Base-by-base conservation (phyloP, 1,284 basidiomycete species). In the Agroathelia rolfsii region DNA sequence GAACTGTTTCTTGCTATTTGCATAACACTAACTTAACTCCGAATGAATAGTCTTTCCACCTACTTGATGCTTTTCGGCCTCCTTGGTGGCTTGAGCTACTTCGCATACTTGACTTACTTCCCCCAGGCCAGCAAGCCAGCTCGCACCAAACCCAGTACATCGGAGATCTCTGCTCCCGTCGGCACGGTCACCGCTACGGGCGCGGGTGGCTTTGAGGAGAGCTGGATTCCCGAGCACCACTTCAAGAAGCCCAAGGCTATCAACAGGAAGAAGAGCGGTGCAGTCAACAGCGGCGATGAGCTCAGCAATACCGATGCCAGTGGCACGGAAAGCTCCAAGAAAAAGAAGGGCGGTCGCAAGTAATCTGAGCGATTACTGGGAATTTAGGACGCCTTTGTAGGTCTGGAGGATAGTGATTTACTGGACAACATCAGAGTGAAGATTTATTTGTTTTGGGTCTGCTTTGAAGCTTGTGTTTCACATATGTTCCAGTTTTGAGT, bases 221-320 rank as follows among this genome's bases (percentile, higher is more conserved):
- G 92, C 49, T 93, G 88, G 88, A 92, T 93, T 47, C 88, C 88
- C 11, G 80, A 78, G 45, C 80, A 87, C 47, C 86, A 90, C 47
- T 60, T 89, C 42, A 80, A 74, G 61, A 82, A 83, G 56, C 41
- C 60, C 22, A 81, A 74, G 55, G 50, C 57, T 13, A 39, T 43
- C 21, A 55, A 56, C 33, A 75, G 69, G 50, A 61, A 64, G 28
- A 64, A 65, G 47, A 54, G 56, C 14, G 65, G 58, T 32, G 48
- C 42, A 31, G 38, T 62, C 47, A 73, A 66, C 34, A 79, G 78
- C 41, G 81, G 69, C 20, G 81, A 83, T 39, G 80, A 85, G 45
- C 48, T 69, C 28, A 82, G 76, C 39, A 72, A 65, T 9, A 59
- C 56, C 2, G 76, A 80, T 48, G 49, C 59, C 9, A 77, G 73